Evolutionary conservation across 495 filamentous ascomycete genomes (phyloP), one percentile per base, ranked within the genome.

Genomic region (Aspergillus ostianus): DNA sequence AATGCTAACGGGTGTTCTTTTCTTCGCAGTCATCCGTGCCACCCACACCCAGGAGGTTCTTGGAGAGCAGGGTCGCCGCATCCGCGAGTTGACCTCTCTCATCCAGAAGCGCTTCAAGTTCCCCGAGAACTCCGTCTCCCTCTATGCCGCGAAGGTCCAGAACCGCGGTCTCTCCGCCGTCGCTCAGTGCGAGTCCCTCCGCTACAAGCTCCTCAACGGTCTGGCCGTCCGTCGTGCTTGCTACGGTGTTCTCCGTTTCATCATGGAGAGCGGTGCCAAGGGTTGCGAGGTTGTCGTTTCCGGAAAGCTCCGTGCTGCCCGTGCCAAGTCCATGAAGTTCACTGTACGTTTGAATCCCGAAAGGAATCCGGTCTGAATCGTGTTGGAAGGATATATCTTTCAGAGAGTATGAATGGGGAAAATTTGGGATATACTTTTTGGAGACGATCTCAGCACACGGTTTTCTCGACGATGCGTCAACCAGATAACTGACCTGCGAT

Each of bases 91-190:
- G 81, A 98, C 94, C 73, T 96, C 91, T 64, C 90, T 98, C 75
- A 97, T 98, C 86, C 95, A 98, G 84, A 98, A 98, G 88, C 92
- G 94, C 67, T 98, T 98, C 90, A 97, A 97, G 85, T 98, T 98
- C 86, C 93, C 94, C 76, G 94, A 97, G 85, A 97, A 98, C 89
- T 94, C 90, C 70, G 94, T 98, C 77, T 97, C 94, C 60, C 91
- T 98, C 73, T 98, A 98, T 78, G 94, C 94, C 78, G 95, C 94
- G 77, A 98, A 98, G 87, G 94, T 98, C 75, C 95, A 98, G 86
- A 97, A 96, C 85, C 93, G 94, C 70, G 94, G 94, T 90, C 91
- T 98, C 62, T 97, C 92, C 70, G 94, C 94, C 73, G 94, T 98
- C 78, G 94, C 94, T 76, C 94, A 98, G 86, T 98, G 94, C 90